Evolutionary conservation across 441 rosid species (phyloP), one percentile per base, ranked within the genome.

Genomic region (Adansonia madagascariensis): DNA sequence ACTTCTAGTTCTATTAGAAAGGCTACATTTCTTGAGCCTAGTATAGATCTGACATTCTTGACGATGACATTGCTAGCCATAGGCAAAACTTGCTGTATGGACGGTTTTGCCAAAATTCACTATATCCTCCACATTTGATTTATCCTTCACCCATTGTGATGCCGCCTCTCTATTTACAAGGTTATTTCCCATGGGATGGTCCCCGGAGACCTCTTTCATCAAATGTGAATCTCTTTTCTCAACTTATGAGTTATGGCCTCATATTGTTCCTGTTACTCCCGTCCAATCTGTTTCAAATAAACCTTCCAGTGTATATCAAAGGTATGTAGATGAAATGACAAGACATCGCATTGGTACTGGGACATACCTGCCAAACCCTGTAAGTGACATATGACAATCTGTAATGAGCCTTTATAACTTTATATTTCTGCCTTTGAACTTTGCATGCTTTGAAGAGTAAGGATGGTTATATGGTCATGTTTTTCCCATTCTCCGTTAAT

Each of bases 341-440:
- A 89, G 98, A 90, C 88, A 89, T 83, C 95, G 97, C 46, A 78
- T 90, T 84, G 99, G 98, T 80, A 96, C 99, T 4, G 98, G 99
- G 78, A 96, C 99, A 70, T 96, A 94, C 85, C 85, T 96, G 86
- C 99, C 99, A 77, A 91, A 90, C 86, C 97, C 95, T 82, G 99
- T 96, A 94, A 85, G 98, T 82, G 75, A 71, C 41, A 60, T 63
- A 27, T 53, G 31, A 11, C 24, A 24, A 50, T 74, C 44, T 22
- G 43, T 60, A 8, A n/a, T 20, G 67, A 6, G 57, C 78, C n/a
- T 65, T 39, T 57, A 15, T 74, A 31, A 35, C n/a, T 17, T 52
- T 15, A 8, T 27, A 27, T 24, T 22, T 27, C 63, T 24, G 60
- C 46, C 4, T 3, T 66, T 52, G 27, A 52, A 52, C 62, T 24